These are phyloP conservation scores for Cladosporium sp. DNA, from an alignment of 2,329 filamentous ascomycete species.

Conservation along the genomic window DNA sequence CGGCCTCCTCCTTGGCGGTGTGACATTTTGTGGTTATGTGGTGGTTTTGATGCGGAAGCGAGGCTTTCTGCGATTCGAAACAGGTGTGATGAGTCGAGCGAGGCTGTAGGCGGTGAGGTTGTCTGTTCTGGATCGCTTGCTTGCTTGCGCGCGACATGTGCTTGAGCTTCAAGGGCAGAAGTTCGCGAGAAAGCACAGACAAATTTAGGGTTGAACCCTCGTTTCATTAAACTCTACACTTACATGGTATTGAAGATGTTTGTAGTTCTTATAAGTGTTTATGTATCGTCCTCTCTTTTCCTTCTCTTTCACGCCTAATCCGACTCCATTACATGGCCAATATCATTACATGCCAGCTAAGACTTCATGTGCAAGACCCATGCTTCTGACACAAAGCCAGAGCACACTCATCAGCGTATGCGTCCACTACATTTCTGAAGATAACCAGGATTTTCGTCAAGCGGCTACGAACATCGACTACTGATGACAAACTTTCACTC, in stretches of 20 bases:
- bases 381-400: no score
- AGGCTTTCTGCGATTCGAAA: background rate
- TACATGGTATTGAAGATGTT: background rate
- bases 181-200: background rate
- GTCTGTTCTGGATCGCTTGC: background rate
- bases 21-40: conserved; percentile 44
- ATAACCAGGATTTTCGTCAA: no score
- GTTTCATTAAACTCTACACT: background rate
- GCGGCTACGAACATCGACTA: background rate
- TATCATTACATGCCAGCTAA: no score
- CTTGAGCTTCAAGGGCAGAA: conserved; percentile 9
- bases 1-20: conserved; percentile 53
- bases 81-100: background rate
- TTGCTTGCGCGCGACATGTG: conserved; percentile 6
- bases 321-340: no score
- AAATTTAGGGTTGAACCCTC: background rate
- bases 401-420: no score
- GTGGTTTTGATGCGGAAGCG: background rate
- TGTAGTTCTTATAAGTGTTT: no score
- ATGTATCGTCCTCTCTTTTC: no score
- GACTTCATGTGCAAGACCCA: no score
- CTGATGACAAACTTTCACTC: background rate
- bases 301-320: no score
- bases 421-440: no score
- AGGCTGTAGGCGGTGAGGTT: background rate